A percentile compares a stretch with the other conserved stretches of the same genome.
Evolutionary conservation across 495 filamentous ascomycete species (phyloP).

Genomic region (Poronia punctata): DNA sequence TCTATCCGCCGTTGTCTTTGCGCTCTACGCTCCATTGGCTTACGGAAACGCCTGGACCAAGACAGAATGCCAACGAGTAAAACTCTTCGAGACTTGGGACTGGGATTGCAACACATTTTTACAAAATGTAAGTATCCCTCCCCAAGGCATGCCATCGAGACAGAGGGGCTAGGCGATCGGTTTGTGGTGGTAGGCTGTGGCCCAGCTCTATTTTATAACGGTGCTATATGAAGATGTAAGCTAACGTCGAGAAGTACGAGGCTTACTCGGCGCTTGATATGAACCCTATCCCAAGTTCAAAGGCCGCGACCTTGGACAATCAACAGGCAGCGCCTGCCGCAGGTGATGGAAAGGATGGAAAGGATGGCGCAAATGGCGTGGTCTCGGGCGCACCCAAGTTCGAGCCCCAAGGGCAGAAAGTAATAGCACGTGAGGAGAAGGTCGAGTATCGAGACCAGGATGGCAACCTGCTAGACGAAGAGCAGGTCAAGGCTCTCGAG

Average conservation of each 20-base stretch:
- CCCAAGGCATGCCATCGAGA: conserved; percentile 28
- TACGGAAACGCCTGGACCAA: conserved; percentile 96
- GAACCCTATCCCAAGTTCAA: conserved; percentile 23
- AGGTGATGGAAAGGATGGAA: conserved; percentile 11
- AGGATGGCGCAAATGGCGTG: conserved; percentile 19
- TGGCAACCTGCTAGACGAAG: conserved; percentile 78
- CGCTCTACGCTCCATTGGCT: conserved; percentile 75
- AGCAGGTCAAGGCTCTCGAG: conserved; percentile 73
- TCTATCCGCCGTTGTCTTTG: conserved; percentile 68
- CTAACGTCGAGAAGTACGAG: conserved; percentile 30
- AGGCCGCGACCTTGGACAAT: conserved; percentile 23
- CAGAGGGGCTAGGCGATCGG: conserved; percentile 16
- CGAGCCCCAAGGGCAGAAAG: conserved; percentile 38
- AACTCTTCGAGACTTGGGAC: conserved; percentile 86
- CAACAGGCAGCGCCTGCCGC: conserved; percentile 17
- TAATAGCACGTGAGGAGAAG: conserved; percentile 68
- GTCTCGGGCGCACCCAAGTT: conserved; percentile 39
- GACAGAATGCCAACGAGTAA: conserved; percentile 73
- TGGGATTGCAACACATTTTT: conserved; percentile 95
- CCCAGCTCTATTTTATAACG: conserved; percentile 1
- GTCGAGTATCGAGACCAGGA: conserved; percentile 93
- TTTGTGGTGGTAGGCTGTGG: conserved; percentile 4
- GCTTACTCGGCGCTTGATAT: conserved; percentile 29
- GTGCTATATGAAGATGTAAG: neutral
- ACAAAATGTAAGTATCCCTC: conserved; percentile 63